Conservation (phyloP, 306 rosid species). For the Prunus mongolica region DNA sequence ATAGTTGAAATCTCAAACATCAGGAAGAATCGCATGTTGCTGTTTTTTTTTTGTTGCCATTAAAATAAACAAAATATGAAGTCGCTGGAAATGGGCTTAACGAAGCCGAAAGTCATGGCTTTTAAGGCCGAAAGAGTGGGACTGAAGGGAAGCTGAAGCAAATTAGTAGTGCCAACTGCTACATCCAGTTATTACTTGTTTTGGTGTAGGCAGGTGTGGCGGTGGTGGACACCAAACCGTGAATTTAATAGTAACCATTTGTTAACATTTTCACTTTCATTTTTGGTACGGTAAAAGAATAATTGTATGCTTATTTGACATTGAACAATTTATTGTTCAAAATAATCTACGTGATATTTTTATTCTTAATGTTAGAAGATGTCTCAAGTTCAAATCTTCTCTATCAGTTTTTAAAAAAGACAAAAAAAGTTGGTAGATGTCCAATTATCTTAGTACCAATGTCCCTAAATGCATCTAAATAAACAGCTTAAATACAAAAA, state of each 20-base stretch:
- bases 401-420: too few relatives aligned
- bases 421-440: neutral
- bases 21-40: neutral
- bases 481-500: neutral
- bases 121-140: neutral
- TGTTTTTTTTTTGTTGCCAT: neutral
- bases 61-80: neutral
- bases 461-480: neutral
- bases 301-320: too few relatives aligned
- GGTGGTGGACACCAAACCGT: neutral
- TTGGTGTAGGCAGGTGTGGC: too few relatives aligned
- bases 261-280: neutral
- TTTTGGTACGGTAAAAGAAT: too few relatives aligned
- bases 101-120: conserved; percentile 13
- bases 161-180: neutral
- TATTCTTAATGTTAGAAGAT: too few relatives aligned
- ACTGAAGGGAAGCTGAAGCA: neutral
- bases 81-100: neutral
- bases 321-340: too few relatives aligned
- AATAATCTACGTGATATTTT: too few relatives aligned
- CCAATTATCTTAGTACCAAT: neutral
- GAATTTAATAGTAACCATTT: neutral
- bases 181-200: too few relatives aligned
- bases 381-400: too few relatives aligned
- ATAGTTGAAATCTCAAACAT: too few relatives aligned